phyloP scores from a whole-genome alignment of 2,329 filamentous ascomycete genomes.

The Pestalotiopsis fici region DNA sequence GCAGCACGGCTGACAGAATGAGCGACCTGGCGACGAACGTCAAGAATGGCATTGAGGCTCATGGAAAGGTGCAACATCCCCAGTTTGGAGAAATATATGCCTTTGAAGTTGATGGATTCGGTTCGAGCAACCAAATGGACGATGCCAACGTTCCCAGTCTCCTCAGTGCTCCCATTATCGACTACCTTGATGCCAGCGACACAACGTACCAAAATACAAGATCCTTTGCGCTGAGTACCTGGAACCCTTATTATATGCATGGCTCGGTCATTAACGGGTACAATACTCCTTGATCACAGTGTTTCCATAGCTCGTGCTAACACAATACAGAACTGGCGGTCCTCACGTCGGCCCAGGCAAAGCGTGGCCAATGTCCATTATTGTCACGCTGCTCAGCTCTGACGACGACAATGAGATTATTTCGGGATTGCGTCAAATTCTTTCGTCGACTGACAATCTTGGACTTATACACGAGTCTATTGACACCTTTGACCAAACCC shows the following conservation, averaged over 20 bases:
- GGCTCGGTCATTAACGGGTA: slow-evolving; percentile 63
- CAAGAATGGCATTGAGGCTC: slow-evolving; percentile 61
- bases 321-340: slow-evolving; percentile 48
- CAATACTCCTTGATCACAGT: not conserved
- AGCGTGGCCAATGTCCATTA: slow-evolving; percentile 59
- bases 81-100: slow-evolving; percentile 71
- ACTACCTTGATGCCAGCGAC: slow-evolving; percentile 60
- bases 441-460: slow-evolving; percentile 70
- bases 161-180: slow-evolving; percentile 64
- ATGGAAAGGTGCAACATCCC: slow-evolving; percentile 42
- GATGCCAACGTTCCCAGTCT: slow-evolving; percentile 72
- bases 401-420: slow-evolving; percentile 75
- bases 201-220: slow-evolving; percentile 77
- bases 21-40: slow-evolving; percentile 62
- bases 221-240: slow-evolving; percentile 71
- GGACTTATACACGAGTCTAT: slow-evolving; percentile 83
- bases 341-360: slow-evolving; percentile 62
- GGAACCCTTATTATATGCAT: slow-evolving; percentile 77
- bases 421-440: slow-evolving; percentile 59
- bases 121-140: slow-evolving; percentile 67
- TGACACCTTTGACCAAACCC: slow-evolving; percentile 58
- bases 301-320: not conserved
- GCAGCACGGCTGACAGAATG: slow-evolving; percentile 56
- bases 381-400: slow-evolving; percentile 56
- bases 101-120: slow-evolving; percentile 77